Base-by-base conservation (phyloP, 805 yeast genomes). In the Metschnikowia chrysomelidarum region DNA sequence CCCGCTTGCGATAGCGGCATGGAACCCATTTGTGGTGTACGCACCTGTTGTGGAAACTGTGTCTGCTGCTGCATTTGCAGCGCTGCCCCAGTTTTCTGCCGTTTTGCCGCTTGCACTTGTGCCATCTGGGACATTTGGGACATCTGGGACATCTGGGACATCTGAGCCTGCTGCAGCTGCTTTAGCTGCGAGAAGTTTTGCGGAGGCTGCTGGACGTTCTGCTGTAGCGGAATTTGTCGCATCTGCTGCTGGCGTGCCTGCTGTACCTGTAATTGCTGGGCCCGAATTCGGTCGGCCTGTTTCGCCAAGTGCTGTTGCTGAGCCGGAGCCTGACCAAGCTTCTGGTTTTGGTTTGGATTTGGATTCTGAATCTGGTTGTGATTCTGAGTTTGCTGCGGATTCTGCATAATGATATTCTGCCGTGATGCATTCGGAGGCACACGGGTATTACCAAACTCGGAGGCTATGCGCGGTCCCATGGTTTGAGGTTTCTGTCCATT, bases 231-330 rank as follows among this genome's bases (percentile, higher is more conserved):
- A 24, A 19, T 40, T 20, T 34, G 42, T 19, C 32, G 41, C 11
- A 30, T 41, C 28, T 43, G 50, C 16, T 41, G 45, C 26, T 46
- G 50, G 19, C 44, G 45, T 1, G 41, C 38, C 30, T 46, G 46
- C 19, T 46, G 50, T 17, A 44, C 36, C 24, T 44, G 49, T 18
- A 38, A 30, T 25, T 46, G 46, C 24, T 46, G 50, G 2, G 48
- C 46, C 5, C 48, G 32, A n/a, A 46, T 28, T 9, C 36, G 39
- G 13, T 30, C 38, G 7, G 44, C 46, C 16, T 44, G 46, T 22
- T 43, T 44, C 27, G 41, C 37, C 34, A 41, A 30, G 12, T 40
- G 43, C 19, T 31, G 41, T 10, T 39, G 44, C 34, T 33, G 46
- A 10, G 10, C 38, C 16, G 38, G 38, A 9, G 20, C 32, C 10